phyloP scores from a whole-genome alignment of 306 rosid genomes.

The Vicia villosa region DNA sequence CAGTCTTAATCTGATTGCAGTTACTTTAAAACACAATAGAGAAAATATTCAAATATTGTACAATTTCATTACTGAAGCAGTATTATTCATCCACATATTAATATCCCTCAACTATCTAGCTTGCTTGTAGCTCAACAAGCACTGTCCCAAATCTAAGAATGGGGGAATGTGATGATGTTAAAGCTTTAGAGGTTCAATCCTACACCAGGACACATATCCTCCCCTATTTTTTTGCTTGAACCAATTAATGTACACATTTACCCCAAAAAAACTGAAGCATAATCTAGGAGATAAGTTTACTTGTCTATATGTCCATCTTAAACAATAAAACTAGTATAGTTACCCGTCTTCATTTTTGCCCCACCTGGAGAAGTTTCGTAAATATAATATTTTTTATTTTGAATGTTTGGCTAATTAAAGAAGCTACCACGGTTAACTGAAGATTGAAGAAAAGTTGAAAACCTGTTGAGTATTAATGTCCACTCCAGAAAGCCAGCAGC shows the following conservation, averaged over 20 bases:
- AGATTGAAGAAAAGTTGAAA: conserved; percentile 30
- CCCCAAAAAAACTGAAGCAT: neutral
- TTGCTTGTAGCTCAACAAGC: conserved; percentile 6
- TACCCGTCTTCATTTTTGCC: neutral
- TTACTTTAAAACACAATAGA: neutral
- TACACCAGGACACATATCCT: neutral
- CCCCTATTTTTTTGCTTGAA: neutral
- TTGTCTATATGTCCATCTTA: neutral
- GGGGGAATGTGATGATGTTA: neutral
- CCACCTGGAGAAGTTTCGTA: neutral
- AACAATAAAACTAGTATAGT: neutral
- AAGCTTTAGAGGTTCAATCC: neutral
- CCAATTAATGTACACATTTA: neutral
- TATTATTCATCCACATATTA: neutral
- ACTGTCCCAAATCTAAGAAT: neutral
- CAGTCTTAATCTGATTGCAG: conserved; percentile 4
- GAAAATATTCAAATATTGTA: neutral
- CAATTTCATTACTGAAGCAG: conserved; percentile 11
- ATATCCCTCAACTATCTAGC: neutral
- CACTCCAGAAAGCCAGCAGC: conserved; percentile 99
- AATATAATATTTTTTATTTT: neutral
- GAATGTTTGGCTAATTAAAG: neutral
- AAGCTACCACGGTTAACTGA: neutral
- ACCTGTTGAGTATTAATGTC: conserved; percentile 99
- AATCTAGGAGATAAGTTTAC: neutral